Evolutionary conservation across 192 early-diverging fungal genomes (phyloP), one percentile per base, ranked within the genome.

Genomic region (Entomortierella chlamydospora): DNA sequence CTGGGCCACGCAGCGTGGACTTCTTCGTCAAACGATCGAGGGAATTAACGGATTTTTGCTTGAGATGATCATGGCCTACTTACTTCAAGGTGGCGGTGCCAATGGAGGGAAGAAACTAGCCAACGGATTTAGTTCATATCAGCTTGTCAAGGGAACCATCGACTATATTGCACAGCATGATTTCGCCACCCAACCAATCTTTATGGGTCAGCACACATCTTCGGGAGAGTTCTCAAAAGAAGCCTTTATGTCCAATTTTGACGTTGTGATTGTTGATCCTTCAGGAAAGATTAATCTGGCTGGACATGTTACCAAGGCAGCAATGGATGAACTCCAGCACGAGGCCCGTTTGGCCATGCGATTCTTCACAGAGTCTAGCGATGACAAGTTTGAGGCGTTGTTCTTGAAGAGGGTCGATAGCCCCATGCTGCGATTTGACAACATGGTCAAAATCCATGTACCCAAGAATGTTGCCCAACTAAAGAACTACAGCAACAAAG

Each of bases 231-330:
- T 95, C 56, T 86, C 84, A 8, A 69, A 72, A 23, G 79, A 88
- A 8, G 80, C 83, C 2, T 97, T 96, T 73, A 61, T 62, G 2
- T 53, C 71, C 7, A 82, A 88, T 49, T 94, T 87, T 81, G 95
- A 93, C 22, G 89, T 93, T 9, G 95, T 94, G 1, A 87, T 98
- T 57, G 92, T 97, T 1, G 97, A 98, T 81, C 88, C 93, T 26
- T 88, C 91, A 28, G 95, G 93, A 28, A 85, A 76, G n/a, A 78
- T 96, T 29, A 99, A 99, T 81, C 66, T 99, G 41, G 90, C 95
- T 29, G 86, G 91, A 2, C 82, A 88, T 43, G 86, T 94, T 53
- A 83, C 91, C 31, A 82, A 83, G 30, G 85, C 90, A 58, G 87
- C 84, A 57, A 70, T 96, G 53, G 82, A 88, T 50, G 90, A 94